A percentile compares a stretch with the other conserved stretches of the same genome.
phyloP scores from a whole-genome alignment of 805 yeast species.

The Ogataea paradorogensis region DNA sequence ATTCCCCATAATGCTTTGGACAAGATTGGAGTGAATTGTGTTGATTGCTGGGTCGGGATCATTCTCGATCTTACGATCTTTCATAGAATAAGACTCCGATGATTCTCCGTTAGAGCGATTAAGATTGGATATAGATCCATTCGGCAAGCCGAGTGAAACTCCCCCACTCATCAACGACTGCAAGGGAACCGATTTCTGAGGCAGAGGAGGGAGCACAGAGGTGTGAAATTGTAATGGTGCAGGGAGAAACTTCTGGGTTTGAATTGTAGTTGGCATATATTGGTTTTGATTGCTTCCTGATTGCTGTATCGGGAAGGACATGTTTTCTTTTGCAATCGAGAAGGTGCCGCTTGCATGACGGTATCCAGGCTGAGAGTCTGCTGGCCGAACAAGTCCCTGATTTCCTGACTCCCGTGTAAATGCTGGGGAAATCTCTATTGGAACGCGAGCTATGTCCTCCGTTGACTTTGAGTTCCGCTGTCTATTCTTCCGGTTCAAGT shows the following conservation, averaged over 20 bases:
- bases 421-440: not conserved
- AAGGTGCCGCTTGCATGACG: not conserved
- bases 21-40: conserved; percentile 14
- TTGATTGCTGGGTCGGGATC: conserved; percentile 10
- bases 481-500: conserved; percentile 38
- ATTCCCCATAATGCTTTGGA: conserved; percentile 25
- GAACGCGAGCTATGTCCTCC: not conserved
- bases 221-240: conserved; percentile 7
- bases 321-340: not conserved
- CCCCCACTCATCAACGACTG: conserved; percentile 13
- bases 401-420: not conserved
- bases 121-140: not conserved
- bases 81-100: not conserved
- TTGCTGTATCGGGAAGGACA: not conserved
- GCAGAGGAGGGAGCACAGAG: conserved; percentile 9
- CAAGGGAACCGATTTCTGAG: conserved; percentile 13
- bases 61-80: not conserved
- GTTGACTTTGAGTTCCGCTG: conserved; percentile 12
- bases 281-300: not conserved
- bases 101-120: not conserved
- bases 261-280: not conserved
- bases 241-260: conserved; percentile 2
- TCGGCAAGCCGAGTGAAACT: not conserved
- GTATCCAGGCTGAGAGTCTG: not conserved
- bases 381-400: not conserved